Conservation (phyloP, 2,329 filamentous ascomycete genomes). For the Botryosphaeria agaves region DNA sequence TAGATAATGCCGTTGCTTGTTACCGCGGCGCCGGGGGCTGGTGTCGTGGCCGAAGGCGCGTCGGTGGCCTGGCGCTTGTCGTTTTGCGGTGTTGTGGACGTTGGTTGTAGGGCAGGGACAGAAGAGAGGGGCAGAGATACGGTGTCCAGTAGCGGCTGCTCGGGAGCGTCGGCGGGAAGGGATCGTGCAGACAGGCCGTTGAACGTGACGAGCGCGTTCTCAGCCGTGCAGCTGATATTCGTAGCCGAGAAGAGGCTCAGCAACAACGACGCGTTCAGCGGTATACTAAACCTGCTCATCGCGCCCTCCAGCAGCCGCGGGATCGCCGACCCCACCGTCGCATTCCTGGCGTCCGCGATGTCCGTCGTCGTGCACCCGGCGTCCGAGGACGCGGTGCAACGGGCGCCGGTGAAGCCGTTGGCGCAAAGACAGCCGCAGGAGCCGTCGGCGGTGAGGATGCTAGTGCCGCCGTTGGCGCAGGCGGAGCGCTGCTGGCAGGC, state of each 20-base stretch:
- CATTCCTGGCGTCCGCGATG: conserved; percentile 28
- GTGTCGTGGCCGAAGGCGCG: conserved; percentile 8
- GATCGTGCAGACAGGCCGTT: conserved; percentile 28
- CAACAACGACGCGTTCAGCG: conserved; percentile 51
- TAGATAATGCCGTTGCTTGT: conserved; percentile 16
- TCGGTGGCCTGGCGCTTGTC: conserved; percentile 2
- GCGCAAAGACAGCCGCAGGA: conserved; percentile 76
- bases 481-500: conserved; percentile 43
- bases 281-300: conserved; percentile 53
- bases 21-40: conserved; percentile 8
- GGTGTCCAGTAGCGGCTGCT: conserved; percentile 4
- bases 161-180: conserved; percentile 7
- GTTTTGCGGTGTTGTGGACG: conserved; percentile 1
- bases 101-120: not conserved
- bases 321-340: conserved; percentile 66
- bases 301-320: conserved; percentile 54
- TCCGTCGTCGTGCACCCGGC: conserved; percentile 38
- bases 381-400: conserved; percentile 33
- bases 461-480: conserved; percentile 70
- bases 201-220: conserved; percentile 82
- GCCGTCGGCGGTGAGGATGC: conserved; percentile 43
- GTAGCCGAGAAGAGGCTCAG: conserved; percentile 58
- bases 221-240: conserved; percentile 62
- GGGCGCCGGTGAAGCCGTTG: conserved; percentile 62
- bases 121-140: too few species aligned